A percentile compares a stretch with the other conserved stretches of the same genome.
Evolutionary conservation across 257 asterid genomes (phyloP).

Genomic region (Ocimum tenuiflorum): DNA sequence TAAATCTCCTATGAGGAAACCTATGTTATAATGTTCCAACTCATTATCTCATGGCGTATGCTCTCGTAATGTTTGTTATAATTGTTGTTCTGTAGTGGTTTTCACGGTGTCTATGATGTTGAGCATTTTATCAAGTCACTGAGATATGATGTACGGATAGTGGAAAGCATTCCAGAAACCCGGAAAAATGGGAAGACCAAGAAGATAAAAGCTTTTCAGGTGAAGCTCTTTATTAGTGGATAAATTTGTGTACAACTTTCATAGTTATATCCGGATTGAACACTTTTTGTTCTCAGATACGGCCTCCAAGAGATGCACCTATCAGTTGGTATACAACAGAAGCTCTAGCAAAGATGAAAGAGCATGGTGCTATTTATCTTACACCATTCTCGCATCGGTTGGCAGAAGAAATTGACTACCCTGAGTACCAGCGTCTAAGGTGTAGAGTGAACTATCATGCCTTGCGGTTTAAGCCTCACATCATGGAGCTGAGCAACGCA

Average conservation of each 20-base stretch:
- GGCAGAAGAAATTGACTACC: conserved; percentile 86
- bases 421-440: conserved; percentile 90
- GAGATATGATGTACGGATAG: conserved; percentile 76
- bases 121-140: conserved; percentile 84
- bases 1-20: not conserved
- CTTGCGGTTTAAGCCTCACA: conserved; percentile 78
- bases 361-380: conserved; percentile 93
- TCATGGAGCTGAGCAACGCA: conserved; percentile 79
- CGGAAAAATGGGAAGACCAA: conserved; percentile 75
- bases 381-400: conserved; percentile 96
- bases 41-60: conserved; percentile 7
- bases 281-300: conserved; percentile 43
- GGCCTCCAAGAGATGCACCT: conserved; percentile 97
- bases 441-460: conserved; percentile 98
- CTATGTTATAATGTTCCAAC: not conserved
- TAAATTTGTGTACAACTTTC: conserved; percentile 15
- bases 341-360: conserved; percentile 81
- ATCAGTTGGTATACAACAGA: conserved; percentile 79
- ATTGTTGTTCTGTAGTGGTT: conserved; percentile 53
- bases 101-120: conserved; percentile 85
- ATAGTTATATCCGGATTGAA: conserved; percentile 13
- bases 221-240: conserved; percentile 20
- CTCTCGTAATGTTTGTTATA: conserved; percentile 9
- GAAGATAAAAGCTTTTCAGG: conserved; percentile 87
- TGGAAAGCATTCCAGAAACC: conserved; percentile 81